Evolutionary conservation across 345 rosid species (phyloP).

Genomic region (Eucalyptus dawsonii): DNA sequence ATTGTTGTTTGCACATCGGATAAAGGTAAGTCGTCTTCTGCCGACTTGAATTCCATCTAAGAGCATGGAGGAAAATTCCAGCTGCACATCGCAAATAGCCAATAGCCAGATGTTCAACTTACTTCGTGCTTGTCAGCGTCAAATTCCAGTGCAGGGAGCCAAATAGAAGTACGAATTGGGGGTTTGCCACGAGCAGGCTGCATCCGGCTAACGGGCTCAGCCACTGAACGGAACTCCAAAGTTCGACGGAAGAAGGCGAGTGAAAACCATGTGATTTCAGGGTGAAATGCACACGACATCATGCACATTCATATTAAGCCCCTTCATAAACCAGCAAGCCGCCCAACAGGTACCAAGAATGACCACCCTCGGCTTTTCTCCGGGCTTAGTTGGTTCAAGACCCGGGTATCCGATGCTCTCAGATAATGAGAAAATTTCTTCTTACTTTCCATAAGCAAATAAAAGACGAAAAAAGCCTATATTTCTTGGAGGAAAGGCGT

Average conservation of each 20-base stretch:
- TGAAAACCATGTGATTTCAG: constrained; percentile 77
- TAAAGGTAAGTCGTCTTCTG: no score
- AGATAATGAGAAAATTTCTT: neutral
- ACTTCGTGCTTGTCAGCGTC: no score
- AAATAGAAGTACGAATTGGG: no score
- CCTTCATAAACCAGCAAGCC: constrained; percentile 60
- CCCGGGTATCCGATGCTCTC: constrained; percentile 28
- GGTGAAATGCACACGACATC: constrained; percentile 70
- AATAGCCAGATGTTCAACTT: no score
- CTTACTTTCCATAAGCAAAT: neutral
- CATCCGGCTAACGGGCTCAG: constrained; percentile 74
- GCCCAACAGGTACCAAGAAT: constrained; percentile 75
- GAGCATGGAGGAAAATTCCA: no score
- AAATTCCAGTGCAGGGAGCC: no score
- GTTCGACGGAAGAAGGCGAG: constrained; percentile 12
- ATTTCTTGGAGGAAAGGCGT: neutral
- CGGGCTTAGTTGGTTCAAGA: constrained; percentile 44
- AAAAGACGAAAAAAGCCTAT: neutral
- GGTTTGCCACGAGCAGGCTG: no score
- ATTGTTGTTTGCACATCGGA: no score
- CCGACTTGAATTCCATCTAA: no score
- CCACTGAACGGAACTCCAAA: constrained; percentile 78
- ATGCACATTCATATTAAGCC: constrained; percentile 38
- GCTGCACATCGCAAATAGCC: no score
- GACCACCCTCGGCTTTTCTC: constrained; percentile 58